These are phyloP conservation scores for Aureobasidium sp. DNA, from an alignment of 2,329 filamentous ascomycete species.

Conservation along the genomic window DNA sequence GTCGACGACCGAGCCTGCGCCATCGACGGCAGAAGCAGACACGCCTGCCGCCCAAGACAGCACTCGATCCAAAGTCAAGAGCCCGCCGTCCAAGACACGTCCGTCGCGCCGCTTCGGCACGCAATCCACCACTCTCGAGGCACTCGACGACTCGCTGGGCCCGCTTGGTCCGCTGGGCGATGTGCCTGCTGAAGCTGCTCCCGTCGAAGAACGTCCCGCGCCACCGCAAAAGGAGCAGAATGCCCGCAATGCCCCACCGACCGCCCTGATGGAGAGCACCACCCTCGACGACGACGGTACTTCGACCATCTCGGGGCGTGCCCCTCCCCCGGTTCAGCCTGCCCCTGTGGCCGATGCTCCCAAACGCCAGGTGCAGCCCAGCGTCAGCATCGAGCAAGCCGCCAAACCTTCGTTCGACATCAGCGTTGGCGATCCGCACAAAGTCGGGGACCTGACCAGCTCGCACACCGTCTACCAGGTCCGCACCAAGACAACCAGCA, in stretches of 20 bases:
- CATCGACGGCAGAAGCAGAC: not conserved
- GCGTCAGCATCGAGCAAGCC: slow-evolving; percentile 85
- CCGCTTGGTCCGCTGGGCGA: slow-evolving; percentile 62
- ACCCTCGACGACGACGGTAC: slow-evolving; percentile 55
- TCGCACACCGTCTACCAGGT: slow-evolving; percentile 98
- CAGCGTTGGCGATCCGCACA: slow-evolving; percentile 89
- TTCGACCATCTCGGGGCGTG: slow-evolving; percentile 43
- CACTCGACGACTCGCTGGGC: slow-evolving; percentile 66
- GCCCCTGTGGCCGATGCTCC: slow-evolving; percentile 32
- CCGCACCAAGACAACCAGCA: slow-evolving; percentile 89
- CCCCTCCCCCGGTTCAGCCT: slow-evolving; percentile 54
- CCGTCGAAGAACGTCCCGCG: slow-evolving; percentile 53
- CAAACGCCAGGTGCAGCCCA: slow-evolving; percentile 55
- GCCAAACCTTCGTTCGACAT: slow-evolving; percentile 88
- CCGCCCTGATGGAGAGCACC: slow-evolving; percentile 53
- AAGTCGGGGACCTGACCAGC: slow-evolving; percentile 92
- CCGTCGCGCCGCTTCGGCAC: slow-evolving; percentile 55
- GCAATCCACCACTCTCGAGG: slow-evolving; percentile 69
- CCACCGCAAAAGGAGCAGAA: slow-evolving; percentile 48
- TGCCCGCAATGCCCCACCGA: slow-evolving; percentile 44
- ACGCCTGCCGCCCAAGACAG: slow-evolving; percentile 20
- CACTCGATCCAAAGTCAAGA: slow-evolving; percentile 22
- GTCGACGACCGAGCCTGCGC: not conserved
- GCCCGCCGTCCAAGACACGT: slow-evolving; percentile 30
- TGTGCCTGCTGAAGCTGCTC: slow-evolving; percentile 30